Conservation (phyloP, 2,329 filamentous ascomycete species). For the Ceratocystis diversiconidia region DNA sequence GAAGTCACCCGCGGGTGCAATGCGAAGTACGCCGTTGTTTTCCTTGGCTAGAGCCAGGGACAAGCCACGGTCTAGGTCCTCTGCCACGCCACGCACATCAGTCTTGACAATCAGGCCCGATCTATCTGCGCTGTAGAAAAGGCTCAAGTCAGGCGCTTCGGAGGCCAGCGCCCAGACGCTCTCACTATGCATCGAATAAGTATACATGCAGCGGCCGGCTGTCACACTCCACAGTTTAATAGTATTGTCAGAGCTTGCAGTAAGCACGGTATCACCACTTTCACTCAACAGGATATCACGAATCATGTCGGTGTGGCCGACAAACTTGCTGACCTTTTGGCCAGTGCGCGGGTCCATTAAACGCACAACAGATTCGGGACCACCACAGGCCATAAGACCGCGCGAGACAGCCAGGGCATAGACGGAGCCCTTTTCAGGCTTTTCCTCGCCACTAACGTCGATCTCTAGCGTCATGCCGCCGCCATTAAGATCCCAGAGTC, state of each 20-base stretch:
- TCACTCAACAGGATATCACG: conserved; percentile 81
- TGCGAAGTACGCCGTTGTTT: conserved; percentile 62
- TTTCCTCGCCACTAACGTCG: conserved; percentile 69
- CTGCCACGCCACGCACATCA: conserved; percentile 59
- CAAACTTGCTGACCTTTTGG: conserved; percentile 86
- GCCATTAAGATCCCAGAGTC: conserved; percentile 84
- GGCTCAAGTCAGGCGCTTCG: conserved; percentile 64
- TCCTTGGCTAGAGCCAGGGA: conserved; percentile 88
- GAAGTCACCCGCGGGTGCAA: conserved; percentile 55
- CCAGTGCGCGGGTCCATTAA: conserved; percentile 85
- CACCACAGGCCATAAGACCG: conserved; percentile 76
- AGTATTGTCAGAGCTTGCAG: conserved; percentile 88
- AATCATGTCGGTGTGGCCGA: conserved; percentile 91
- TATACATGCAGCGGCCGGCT: conserved; percentile 92
- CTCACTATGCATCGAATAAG: conserved; percentile 96
- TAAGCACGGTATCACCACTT: conserved; percentile 80
- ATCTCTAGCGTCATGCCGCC: conserved; percentile 77
- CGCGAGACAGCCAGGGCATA: conserved; percentile 75
- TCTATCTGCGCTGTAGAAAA: conserved; percentile 91
- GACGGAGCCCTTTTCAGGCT: conserved; percentile 80
- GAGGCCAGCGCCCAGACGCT: conserved; percentile 95
- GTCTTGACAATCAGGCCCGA: conserved; percentile 93
- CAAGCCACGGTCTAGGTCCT: conserved; percentile 65
- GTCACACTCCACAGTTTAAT: conserved; percentile 97
- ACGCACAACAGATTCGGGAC: conserved; percentile 82